Base-by-base conservation (phyloP, 331 rosid species). In the Telfairia occidentalis region DNA sequence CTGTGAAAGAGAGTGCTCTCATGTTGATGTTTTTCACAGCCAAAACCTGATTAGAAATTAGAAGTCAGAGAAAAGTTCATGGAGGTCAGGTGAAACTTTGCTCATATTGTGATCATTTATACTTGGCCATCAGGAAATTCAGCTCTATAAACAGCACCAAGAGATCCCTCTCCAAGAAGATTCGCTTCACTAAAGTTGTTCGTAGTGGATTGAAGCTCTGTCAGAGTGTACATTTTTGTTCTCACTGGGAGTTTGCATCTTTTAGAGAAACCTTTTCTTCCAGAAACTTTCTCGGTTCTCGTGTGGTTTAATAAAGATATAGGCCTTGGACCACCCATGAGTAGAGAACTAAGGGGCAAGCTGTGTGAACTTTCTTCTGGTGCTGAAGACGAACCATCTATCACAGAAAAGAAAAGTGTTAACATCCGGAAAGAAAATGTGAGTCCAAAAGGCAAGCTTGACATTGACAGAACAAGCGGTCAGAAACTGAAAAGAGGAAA, bases 101-200 rank as follows among this genome's bases (percentile, higher is more conserved):
- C 35, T 38, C 24, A 38, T 30, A 54, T 5, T 53, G 35, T 24
- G 37, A 73, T 34, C 76, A 59, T 59, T 58, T 57, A 54, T 86
- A 90, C 98, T 78, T 88, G 89, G 59, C 87, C 92, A 78, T 89
- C 88, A 28, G 96, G 89, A 81, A 90, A 85, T 79, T 83, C 86
- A 29, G 96, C 98, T 81, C 82, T 92, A 85, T 86, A 92, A 81
- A 92, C 96, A 9, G 92, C 84, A 72, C 98, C 98, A 73, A 92
- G 96, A 70, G 96, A 86, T 58, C 98, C 98, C 64, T 87, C 95
- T n/a, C 96, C 98, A 11, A 92, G 83, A 79, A 89, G 86, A 58
- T 86, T 89, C 46, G 82, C 81, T 83, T 82, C 88, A 23, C 77
- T 78, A 75, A 90, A 90, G 83, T 84, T 85, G 89, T 89, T 89